Evolutionary conservation across 73 alveolate genomes (phyloP).

Genomic region (Vitrella brassicaformis): DNA sequence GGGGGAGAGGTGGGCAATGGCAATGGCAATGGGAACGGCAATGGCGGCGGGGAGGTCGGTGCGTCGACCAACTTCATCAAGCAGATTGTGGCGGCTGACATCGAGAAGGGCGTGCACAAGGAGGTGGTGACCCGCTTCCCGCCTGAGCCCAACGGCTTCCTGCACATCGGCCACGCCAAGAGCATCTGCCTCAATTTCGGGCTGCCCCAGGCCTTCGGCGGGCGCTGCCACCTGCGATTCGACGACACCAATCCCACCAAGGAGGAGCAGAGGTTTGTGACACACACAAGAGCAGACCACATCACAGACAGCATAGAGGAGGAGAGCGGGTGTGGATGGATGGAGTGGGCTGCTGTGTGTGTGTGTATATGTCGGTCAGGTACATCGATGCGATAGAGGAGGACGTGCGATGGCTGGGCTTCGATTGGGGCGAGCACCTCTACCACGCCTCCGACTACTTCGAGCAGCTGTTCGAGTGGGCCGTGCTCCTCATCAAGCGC

Average conservation of each 20-base stretch:
- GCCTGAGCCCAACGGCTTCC: slow-evolving; percentile 99
- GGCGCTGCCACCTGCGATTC: slow-evolving; percentile 71
- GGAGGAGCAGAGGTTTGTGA: too few relatives aligned
- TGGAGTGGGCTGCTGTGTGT: slow-evolving; percentile 18
- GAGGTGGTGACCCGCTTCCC: slow-evolving; percentile 95
- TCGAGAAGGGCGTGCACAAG: not conserved
- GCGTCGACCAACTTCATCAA: not conserved
- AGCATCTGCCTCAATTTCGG: slow-evolving; percentile 92
- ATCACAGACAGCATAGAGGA: too few relatives aligned
- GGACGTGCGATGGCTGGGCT: slow-evolving; percentile 76
- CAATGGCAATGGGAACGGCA: too few relatives aligned
- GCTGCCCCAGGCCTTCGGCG: slow-evolving; percentile 71
- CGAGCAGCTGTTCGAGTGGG: slow-evolving; percentile 70
- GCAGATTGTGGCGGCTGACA: not conserved
- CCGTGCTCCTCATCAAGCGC: slow-evolving; percentile 69
- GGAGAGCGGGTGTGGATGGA: slow-evolving; percentile 67
- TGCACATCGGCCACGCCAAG: slow-evolving; percentile 99
- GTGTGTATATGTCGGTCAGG: slow-evolving; percentile 4
- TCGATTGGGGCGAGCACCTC: not conserved
- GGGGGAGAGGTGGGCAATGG: too few relatives aligned
- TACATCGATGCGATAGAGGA: slow-evolving; percentile 64
- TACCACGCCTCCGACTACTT: slow-evolving; percentile 70
- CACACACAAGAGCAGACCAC: too few relatives aligned
- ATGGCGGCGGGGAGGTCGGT: too few relatives aligned
- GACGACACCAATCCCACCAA: slow-evolving; percentile 93